A percentile compares a stretch with the other conserved stretches of the same genome.
These are phyloP conservation scores for Suillus ampliporus DNA, from an alignment of 768 basidiomycete genomes.

Conservation along the genomic window DNA sequence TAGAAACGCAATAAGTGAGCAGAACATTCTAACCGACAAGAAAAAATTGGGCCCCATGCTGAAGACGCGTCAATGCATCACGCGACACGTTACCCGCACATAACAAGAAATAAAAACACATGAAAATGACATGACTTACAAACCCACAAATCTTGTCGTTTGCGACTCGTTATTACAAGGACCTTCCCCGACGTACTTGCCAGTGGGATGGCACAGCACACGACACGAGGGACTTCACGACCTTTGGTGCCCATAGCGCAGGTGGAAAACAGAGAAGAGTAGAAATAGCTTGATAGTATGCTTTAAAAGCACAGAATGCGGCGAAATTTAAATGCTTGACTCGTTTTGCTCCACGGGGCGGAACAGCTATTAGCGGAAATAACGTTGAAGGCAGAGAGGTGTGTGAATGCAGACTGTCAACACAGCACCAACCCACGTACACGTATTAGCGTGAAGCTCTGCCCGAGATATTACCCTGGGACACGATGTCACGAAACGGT, in stretches of 20 bases:
- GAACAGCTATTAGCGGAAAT: background rate
- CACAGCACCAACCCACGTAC: slow-evolving; percentile 1
- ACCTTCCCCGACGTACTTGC: slow-evolving; percentile 74
- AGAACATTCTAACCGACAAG: slow-evolving; percentile 4
- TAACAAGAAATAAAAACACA: slow-evolving; percentile 15
- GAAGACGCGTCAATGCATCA: slow-evolving; percentile 8
- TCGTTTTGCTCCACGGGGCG: slow-evolving; percentile 5
- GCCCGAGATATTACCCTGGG: background rate
- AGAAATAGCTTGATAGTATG: background rate
- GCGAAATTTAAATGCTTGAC: background rate
- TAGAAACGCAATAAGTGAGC: slow-evolving; percentile 5
- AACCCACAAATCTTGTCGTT: slow-evolving; percentile 82
- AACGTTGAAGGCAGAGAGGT: slow-evolving; percentile 6
- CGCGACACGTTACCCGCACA: slow-evolving; percentile 12
- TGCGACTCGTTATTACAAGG: slow-evolving; percentile 84
- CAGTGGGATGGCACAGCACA: slow-evolving; percentile 91
- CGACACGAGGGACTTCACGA: slow-evolving; percentile 80
- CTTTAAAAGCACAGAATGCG: background rate
- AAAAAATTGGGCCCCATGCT: slow-evolving; percentile 14
- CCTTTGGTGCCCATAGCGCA: slow-evolving; percentile 66
- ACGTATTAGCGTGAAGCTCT: slow-evolving; percentile 5
- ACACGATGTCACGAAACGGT: slow-evolving; percentile 6
- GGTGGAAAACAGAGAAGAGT: slow-evolving; percentile 8
- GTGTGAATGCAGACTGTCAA: slow-evolving; percentile 11
- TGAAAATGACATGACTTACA: slow-evolving; percentile 63